phyloP scores from a whole-genome alignment of 352 stramenopile species.

The Phytophthora meadii region DNA sequence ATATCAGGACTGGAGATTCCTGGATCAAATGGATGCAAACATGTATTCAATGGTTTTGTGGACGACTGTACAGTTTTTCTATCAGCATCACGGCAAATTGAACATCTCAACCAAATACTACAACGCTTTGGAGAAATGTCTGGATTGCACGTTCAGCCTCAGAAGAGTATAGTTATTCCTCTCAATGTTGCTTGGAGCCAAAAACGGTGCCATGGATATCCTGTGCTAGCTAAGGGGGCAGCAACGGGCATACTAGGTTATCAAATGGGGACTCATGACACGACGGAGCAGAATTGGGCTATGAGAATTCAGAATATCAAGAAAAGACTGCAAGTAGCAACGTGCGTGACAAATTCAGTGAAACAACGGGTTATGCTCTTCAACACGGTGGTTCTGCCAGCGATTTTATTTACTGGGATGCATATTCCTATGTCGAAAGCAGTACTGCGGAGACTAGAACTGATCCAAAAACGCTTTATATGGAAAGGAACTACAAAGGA shows the following conservation, averaged over 20 bases:
- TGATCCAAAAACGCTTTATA: background rate
- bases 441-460: background rate
- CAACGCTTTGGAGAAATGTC: background rate
- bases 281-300: background rate
- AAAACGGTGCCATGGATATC: background rate
- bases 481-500: background rate
- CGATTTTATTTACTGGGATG: background rate
- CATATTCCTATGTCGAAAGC: background rate
- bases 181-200: background rate
- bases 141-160: background rate
- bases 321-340: background rate
- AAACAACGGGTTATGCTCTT: background rate
- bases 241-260: background rate
- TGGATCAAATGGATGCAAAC: background rate
- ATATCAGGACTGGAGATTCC: background rate
- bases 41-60: background rate
- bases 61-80: background rate
- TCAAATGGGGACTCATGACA: background rate
- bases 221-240: background rate
- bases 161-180: background rate
- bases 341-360: background rate
- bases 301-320: background rate
- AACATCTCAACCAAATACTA: background rate
- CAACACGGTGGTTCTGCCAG: background rate
- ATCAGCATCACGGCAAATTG: background rate